Conservation (phyloP, 495 filamentous ascomycete species). For the Penicillium canescens region DNA sequence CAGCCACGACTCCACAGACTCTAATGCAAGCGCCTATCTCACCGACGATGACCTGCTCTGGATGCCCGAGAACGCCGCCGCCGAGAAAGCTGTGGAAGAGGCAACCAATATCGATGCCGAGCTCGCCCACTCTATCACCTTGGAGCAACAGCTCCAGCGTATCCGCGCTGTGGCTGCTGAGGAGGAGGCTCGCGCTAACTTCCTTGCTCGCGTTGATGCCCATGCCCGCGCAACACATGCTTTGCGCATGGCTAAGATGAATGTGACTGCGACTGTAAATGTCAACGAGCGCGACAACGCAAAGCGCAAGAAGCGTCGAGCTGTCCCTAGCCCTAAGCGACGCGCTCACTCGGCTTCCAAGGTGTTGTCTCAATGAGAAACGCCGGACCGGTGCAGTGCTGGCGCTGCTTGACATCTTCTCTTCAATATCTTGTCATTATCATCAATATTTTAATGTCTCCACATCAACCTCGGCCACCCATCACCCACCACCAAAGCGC, state of each 20-base stretch:
- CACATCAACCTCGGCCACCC: constrained; percentile 2
- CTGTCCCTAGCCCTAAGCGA: constrained; percentile 29
- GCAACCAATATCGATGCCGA: constrained; percentile 23
- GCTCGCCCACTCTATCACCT: constrained; percentile 30
- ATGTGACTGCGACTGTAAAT: constrained; percentile 4
- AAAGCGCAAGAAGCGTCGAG: constrained; percentile 45
- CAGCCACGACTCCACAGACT: constrained; percentile 33
- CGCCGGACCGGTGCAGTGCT: constrained; percentile 17
- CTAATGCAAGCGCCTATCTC: constrained; percentile 42
- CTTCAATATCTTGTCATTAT: constrained; percentile 8
- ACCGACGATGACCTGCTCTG: constrained; percentile 55
- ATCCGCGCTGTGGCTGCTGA: constrained; percentile 42
- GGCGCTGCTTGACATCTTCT: constrained; percentile 22
- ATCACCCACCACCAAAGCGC: constrained; percentile 7
- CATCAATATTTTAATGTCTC: constrained; percentile 6
- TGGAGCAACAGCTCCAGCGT: constrained; percentile 45
- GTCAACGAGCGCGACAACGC: constrained; percentile 32
- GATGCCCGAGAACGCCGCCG: constrained; percentile 32
- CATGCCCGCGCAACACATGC: constrained; percentile 46
- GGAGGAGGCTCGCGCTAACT: constrained; percentile 42
- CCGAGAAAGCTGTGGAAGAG: constrained; percentile 35
- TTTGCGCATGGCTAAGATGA: constrained; percentile 37
- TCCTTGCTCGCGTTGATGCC: constrained; percentile 48
- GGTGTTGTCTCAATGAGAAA: constrained; percentile 8
- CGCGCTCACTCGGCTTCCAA: constrained; percentile 37